These are phyloP conservation scores for Aspergillus nidulans DNA, from an alignment of 495 filamentous ascomycete species.

Conservation along the genomic window DNA sequence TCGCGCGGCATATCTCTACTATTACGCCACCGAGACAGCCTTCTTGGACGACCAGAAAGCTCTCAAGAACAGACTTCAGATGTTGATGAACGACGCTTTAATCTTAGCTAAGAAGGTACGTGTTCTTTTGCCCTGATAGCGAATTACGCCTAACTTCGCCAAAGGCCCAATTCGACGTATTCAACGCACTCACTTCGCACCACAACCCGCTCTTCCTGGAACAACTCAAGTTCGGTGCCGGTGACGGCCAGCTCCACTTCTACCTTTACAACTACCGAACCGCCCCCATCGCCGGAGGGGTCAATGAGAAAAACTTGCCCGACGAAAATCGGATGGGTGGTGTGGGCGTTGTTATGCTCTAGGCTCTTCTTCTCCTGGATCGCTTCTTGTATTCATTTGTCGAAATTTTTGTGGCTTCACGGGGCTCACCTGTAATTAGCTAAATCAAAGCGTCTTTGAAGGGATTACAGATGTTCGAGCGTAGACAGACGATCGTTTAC, in stretches of 20 bases:
- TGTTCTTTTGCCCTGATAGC: not conserved
- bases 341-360: constrained; percentile 85
- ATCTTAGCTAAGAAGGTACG: constrained; percentile 76
- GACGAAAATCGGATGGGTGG: constrained; percentile 76
- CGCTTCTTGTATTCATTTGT: constrained; percentile 3
- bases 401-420: not conserved
- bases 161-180: constrained; percentile 82
- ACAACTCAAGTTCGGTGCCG: constrained; percentile 86
- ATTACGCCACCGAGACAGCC: constrained; percentile 85
- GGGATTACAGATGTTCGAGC: too few relatives aligned
- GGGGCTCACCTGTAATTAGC: not conserved
- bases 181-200: constrained; percentile 88
- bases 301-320: constrained; percentile 69
- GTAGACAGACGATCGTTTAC: too few relatives aligned
- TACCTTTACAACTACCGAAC: constrained; percentile 97
- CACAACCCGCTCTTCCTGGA: constrained; percentile 92
- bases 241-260: constrained; percentile 90
- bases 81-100: constrained; percentile 76
- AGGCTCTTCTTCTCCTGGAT: constrained; percentile 5
- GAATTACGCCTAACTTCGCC: constrained; percentile 4
- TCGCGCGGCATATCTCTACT: constrained; percentile 89
- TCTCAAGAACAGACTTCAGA: constrained; percentile 67
- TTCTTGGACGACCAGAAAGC: constrained; percentile 55
- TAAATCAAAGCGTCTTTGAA: not conserved
- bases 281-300: constrained; percentile 72